These are phyloP conservation scores for Triglochin maritima DNA, from an alignment of 106 monocot species.

Conservation along the genomic window DNA sequence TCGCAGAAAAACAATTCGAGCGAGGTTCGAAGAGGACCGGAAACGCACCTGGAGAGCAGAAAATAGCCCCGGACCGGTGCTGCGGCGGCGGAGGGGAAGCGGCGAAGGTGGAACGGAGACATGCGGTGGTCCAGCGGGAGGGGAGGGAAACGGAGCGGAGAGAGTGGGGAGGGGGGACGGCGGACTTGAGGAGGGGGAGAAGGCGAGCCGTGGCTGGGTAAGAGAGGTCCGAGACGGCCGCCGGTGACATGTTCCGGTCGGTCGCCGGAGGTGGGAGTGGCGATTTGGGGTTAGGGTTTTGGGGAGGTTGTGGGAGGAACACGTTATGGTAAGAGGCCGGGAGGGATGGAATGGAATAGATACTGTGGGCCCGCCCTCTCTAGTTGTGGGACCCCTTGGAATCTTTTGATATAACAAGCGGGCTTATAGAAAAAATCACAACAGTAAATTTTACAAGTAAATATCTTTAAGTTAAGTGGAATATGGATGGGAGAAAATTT, in stretches of 20 bases:
- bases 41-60: background rate
- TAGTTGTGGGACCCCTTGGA: no score
- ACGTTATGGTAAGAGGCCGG: background rate
- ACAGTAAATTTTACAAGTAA: no score
- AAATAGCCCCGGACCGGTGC: background rate
- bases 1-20: no score
- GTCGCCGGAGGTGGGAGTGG: background rate
- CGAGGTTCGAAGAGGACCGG: no score
- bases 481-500: no score
- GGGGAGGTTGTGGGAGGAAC: background rate
- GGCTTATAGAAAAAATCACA: no score
- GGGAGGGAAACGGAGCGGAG: background rate
- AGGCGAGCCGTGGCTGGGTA: constrained; percentile 19
- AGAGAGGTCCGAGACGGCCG: constrained; percentile 9
- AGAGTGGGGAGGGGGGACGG: background rate
- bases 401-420: no score
- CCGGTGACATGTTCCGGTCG: constrained; percentile 6
- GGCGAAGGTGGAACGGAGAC: background rate
- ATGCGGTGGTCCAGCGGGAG: background rate
- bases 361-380: no score
- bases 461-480: no score
- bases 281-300: background rate
- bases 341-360: background rate
- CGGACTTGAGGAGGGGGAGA: constrained; percentile 7
- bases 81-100: background rate